Evolutionary conservation across 345 rosid genomes (phyloP).

Genomic region (Eutrema heterophyllum): DNA sequence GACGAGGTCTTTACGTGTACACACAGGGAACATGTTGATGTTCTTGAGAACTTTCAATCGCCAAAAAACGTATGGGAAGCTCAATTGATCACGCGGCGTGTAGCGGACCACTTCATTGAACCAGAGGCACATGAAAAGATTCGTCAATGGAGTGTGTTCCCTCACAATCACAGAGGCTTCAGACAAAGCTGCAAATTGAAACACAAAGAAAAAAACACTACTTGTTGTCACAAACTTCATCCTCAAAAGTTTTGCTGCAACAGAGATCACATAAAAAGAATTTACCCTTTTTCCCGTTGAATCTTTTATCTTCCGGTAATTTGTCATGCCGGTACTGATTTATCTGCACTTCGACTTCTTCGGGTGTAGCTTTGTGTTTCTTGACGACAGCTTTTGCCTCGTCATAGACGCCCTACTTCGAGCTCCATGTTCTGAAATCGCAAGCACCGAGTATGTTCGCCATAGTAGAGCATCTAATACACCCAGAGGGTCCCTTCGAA

Average conservation of each 20-base stretch:
- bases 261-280: too few species aligned
- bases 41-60: constrained; percentile 63
- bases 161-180: constrained; percentile 94
- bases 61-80: constrained; percentile 92
- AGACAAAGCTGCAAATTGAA: constrained; percentile 51
- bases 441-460: constrained; percentile 80
- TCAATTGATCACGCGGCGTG: constrained; percentile 91
- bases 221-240: not conserved
- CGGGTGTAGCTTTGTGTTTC: constrained; percentile 89
- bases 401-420: constrained; percentile 89
- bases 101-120: constrained; percentile 89
- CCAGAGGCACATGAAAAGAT: constrained; percentile 95
- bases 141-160: constrained; percentile 67
- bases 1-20: constrained; percentile 89
- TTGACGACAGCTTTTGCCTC: constrained; percentile 85
- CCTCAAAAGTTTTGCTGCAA: not conserved
- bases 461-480: constrained; percentile 89
- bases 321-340: constrained; percentile 66
- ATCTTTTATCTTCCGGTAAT: constrained; percentile 70
- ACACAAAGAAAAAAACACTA: not conserved
- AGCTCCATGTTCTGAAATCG: constrained; percentile 96
- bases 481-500: constrained; percentile 91
- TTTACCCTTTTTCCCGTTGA: constrained; percentile 76
- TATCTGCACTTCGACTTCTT: constrained; percentile 82
- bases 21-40: constrained; percentile 81